Base-by-base conservation (phyloP, 768 basidiomycete species). In the Suillus subluteus region DNA sequence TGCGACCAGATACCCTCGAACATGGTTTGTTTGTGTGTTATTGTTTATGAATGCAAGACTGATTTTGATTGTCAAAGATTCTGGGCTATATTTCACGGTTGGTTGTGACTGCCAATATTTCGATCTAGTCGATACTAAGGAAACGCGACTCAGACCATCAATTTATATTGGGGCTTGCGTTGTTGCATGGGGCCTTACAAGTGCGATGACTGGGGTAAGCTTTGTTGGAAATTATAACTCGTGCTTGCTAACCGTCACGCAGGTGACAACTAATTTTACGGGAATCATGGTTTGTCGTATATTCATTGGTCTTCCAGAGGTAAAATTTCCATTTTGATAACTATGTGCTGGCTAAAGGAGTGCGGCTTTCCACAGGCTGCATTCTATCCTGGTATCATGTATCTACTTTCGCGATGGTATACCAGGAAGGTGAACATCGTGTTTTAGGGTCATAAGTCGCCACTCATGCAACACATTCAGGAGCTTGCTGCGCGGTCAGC, bases 401-500 rank as follows among this genome's bases (percentile, higher is more conserved):
- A 80, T 65, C 73, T 81, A 38, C 76, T 86, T 3, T 85, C 84
- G n/a, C 78, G 84, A 30, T 87, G 84, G 85, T 86, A 87, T 65
- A 86, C 86, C 1, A 84, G 79, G 69, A 84, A 61, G 62, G 75
- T 68, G 43, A 8, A 50, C 13, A 41, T 11, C 8, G 4, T 2
- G 9, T 21, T 30, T 15, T 4, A 3, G 16, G 0, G 48, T 23
- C 32, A 16, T 13, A 26, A 40, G 13, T n/a, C 0, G 41, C 44
- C 13, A 30, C 30, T 58, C 8, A 61, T 3, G 6, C 30, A 38
- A 62, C 43, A 4, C 41, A 63, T 41, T 16, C 48, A 90, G 87
- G 88, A 91, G 78, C 77, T 91, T n/a, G 85, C 88, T 0, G 84
- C 90, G 65, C 84, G 89, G 43, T 84, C 85, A 3, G 87, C 88